Evolutionary conservation across 345 rosid species (phyloP).

Genomic region (Eucalyptus lansdowneana): DNA sequence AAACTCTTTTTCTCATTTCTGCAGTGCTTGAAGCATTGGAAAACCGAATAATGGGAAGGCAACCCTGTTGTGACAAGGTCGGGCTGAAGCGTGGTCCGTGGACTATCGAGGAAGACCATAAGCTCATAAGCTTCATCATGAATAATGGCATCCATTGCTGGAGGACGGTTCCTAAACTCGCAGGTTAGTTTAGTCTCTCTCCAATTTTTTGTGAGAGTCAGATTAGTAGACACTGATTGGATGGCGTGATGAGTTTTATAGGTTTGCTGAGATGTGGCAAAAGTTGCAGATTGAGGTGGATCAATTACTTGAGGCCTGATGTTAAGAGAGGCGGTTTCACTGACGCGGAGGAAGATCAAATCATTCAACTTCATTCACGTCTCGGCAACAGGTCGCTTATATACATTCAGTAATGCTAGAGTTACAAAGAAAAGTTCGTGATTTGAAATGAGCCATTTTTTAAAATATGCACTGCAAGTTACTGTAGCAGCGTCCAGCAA

Average conservation of each 20-base stretch:
- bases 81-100: slow-evolving; percentile 93
- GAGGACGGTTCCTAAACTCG: slow-evolving; percentile 84
- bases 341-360: slow-evolving; percentile 67
- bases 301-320: slow-evolving; percentile 85
- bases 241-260: not conserved
- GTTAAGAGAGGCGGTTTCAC: slow-evolving; percentile 80
- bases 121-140: slow-evolving; percentile 75
- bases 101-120: slow-evolving; percentile 92
- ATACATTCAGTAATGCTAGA: not conserved
- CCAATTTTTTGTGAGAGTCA: not conserved
- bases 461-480: not conserved
- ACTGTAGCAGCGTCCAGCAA: not conserved
- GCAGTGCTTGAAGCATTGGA: not conserved
- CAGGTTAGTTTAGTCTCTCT: slow-evolving; percentile 28
- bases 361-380: slow-evolving; percentile 66
- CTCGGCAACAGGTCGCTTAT: slow-evolving; percentile 58
- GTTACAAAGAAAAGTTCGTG: not conserved
- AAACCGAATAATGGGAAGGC: slow-evolving; percentile 46
- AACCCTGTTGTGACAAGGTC: slow-evolving; percentile 87
- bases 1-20: not conserved
- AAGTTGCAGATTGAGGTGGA: slow-evolving; percentile 91
- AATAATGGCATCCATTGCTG: slow-evolving; percentile 91
- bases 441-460: not conserved
- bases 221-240: not conserved
- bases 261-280: slow-evolving; percentile 85